Conservation (phyloP, 1,139 yeast genomes). For the Blastobotrys indianensis region DNA sequence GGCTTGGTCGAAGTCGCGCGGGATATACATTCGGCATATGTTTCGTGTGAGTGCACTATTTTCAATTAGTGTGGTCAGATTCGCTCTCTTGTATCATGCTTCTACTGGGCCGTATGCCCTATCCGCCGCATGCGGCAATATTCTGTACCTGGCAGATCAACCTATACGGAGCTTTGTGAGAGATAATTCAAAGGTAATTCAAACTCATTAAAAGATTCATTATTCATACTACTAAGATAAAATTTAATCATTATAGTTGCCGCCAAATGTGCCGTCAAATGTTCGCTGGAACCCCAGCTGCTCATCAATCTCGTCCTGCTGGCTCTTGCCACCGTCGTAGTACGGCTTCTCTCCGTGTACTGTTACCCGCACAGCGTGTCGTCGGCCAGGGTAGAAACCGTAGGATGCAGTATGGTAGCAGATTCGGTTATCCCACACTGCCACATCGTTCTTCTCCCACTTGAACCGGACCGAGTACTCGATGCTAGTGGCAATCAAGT, state of each 20-base stretch:
- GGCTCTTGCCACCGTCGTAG: slow-evolving; percentile 27
- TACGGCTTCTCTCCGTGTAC: slow-evolving; percentile 48
- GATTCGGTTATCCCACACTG: slow-evolving; percentile 69
- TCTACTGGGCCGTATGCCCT: too few relatives aligned
- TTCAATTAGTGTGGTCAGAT: too few relatives aligned
- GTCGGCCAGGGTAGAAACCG: slow-evolving; percentile 38
- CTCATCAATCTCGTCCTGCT: slow-evolving; percentile 25
- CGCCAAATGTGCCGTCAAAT: slow-evolving; percentile 27
- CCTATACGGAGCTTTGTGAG: too few relatives aligned
- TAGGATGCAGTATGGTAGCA: slow-evolving; percentile 53
- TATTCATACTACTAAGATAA: not conserved
- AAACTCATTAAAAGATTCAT: not conserved
- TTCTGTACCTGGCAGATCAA: too few relatives aligned
- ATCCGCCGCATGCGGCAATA: too few relatives aligned
- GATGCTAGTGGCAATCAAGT: slow-evolving; percentile 46
- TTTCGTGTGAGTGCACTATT: too few relatives aligned
- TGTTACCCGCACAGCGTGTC: slow-evolving; percentile 67
- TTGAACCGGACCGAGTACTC: slow-evolving; percentile 53
- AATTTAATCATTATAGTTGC: slow-evolving; percentile 28
- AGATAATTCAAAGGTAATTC: too few relatives aligned
- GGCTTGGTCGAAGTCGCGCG: too few relatives aligned
- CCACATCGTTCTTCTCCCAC: slow-evolving; percentile 59
- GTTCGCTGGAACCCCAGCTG: slow-evolving; percentile 19
- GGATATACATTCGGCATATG: too few relatives aligned
- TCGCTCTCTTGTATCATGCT: too few relatives aligned